Conservation (phyloP, 108 stramenopile species). For the Pseudonitzschia multiseries region DNA sequence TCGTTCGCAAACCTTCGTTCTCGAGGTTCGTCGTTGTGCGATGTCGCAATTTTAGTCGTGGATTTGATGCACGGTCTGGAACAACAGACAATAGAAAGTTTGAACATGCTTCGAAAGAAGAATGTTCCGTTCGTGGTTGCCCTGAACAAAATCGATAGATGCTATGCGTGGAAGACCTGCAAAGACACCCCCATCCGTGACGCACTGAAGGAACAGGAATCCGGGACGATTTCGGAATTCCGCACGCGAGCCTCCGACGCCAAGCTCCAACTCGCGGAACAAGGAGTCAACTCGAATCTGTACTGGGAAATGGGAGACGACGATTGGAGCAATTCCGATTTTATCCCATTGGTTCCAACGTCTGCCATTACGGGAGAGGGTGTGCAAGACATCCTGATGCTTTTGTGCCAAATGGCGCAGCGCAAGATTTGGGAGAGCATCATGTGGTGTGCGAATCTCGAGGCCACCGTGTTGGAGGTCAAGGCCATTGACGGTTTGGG, state of each 20-base stretch:
- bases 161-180: slow-evolving; percentile 96
- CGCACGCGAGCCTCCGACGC: slow-evolving; percentile 78
- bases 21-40: slow-evolving; percentile 95
- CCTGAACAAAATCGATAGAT: slow-evolving; percentile 98
- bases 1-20: slow-evolving; percentile 96
- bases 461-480: slow-evolving; percentile 97
- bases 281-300: slow-evolving; percentile 97
- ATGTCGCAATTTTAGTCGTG: slow-evolving; percentile 98
- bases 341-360: slow-evolving; percentile 96
- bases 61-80: slow-evolving; percentile 99
- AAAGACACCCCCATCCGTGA: slow-evolving; percentile 93
- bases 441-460: slow-evolving; percentile 93
- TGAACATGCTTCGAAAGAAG: slow-evolving; percentile 90
- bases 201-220: slow-evolving; percentile 88
- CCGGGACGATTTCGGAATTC: slow-evolving; percentile 91
- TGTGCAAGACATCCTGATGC: slow-evolving; percentile 94
- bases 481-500: slow-evolving; percentile 99
- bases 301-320: slow-evolving; percentile 99
- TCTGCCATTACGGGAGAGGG: slow-evolving; percentile 99
- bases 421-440: slow-evolving; percentile 87
- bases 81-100: slow-evolving; percentile 98
- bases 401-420: slow-evolving; percentile 94
- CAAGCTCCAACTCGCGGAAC: slow-evolving; percentile 87
- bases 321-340: slow-evolving; percentile 87
- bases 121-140: slow-evolving; percentile 98